Percentiles rank a stretch among this genome's conserved stretches.
These are phyloP conservation scores for Cyclospora cayetanensis DNA, from an alignment of 169 alveolate genomes.

Conservation along the genomic window DNA sequence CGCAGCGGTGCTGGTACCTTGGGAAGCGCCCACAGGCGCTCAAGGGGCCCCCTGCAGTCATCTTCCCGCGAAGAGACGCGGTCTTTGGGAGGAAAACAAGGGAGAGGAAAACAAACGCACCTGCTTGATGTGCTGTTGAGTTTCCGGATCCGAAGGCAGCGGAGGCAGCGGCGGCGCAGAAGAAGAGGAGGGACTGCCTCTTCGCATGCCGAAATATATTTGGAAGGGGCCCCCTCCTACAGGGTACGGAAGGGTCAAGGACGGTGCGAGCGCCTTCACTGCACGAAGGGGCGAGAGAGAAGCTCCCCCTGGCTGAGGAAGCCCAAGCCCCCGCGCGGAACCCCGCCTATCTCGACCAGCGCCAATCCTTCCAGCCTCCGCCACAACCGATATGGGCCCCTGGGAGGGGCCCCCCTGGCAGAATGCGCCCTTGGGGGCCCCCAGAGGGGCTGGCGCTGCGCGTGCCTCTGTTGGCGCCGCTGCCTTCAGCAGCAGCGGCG, in stretches of 20 bases:
- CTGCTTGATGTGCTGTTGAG: neutral
- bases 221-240: constrained; percentile 43
- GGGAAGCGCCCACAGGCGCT: neutral
- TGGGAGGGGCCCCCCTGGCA: neutral
- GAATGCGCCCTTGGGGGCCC: constrained; percentile 24
- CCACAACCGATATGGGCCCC: constrained; percentile 10
- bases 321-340: neutral
- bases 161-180: neutral
- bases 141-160: neutral
- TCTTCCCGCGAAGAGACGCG: too few relatives aligned
- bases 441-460: constrained; percentile 15
- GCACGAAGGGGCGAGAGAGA: neutral
- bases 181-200: neutral
- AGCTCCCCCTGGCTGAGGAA: neutral
- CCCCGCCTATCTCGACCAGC: neutral
- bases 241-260: neutral
- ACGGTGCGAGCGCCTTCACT: neutral
- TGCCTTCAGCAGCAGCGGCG: neutral
- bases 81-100: neutral
- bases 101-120: neutral
- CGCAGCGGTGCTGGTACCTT: neutral
- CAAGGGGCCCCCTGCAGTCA: constrained; percentile 1
- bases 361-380: constrained; percentile 29
- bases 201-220: neutral
- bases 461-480: neutral